Conservation (phyloP, 768 basidiomycete genomes). For the Chiua virens region DNA sequence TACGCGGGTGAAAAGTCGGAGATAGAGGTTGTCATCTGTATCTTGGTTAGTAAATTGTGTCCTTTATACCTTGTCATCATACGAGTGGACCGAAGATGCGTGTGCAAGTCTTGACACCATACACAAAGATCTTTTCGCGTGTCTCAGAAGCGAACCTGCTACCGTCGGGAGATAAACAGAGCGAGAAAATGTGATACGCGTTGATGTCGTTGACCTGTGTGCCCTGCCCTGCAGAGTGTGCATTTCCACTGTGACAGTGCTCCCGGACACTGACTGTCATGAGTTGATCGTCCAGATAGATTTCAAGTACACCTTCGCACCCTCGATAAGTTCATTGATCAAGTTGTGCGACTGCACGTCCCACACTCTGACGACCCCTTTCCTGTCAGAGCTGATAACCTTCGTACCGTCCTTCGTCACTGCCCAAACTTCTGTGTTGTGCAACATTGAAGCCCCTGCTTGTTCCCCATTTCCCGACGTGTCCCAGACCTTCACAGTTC, state of each 20-base stretch:
- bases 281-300: neutral
- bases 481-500: no score
- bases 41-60: no score
- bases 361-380: neutral
- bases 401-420: constrained; percentile 1
- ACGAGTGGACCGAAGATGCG: neutral
- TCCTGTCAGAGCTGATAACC: neutral
- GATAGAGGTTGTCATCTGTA: no score
- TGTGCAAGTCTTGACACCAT: neutral
- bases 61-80: no score
- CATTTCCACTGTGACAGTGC: no score
- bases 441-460: neutral
- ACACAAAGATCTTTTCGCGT: neutral
- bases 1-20: no score
- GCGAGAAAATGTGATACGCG: no score
- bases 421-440: neutral
- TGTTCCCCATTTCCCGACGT: no score
- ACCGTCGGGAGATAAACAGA: constrained; percentile 3
- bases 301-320: neutral
- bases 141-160: neutral
- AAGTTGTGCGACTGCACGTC: neutral
- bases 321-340: neutral
- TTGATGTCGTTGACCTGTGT: no score
- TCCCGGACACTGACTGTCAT: neutral
- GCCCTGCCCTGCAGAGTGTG: no score